Base-by-base conservation (phyloP, 352 stramenopile species). In the Lagenidium sp. region DNA sequence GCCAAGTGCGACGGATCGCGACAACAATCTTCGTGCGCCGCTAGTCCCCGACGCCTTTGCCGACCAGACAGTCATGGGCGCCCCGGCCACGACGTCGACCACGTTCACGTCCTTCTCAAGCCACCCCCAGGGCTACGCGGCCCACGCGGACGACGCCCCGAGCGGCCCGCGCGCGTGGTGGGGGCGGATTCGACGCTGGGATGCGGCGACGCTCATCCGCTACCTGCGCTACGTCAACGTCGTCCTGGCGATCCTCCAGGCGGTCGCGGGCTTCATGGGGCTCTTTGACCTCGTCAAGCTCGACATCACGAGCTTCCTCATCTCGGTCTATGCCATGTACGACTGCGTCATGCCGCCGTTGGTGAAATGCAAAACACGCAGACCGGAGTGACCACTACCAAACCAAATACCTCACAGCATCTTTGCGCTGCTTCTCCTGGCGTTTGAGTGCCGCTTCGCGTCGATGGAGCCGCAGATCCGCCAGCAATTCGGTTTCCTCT, bases 381-480 rank as follows among this genome's bases (percentile, higher is more conserved):
- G n/a, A n/a, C n/a, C n/a, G 35, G 20, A 13, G 20, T 45, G 39
- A 45, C 11, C 39, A 18, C 34, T 16, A 36, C 28, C 42, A 4
- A 41, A 21, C 44, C 13, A 21, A n/a, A 5, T n/a, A 37, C 12
- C 22, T 10, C 25, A 20, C 39, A 93, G 80, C 38, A 79, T 93
- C 38, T 90, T 93, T 53, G 81, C 78, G 44, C 53, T 93, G 47
- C 49, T 93, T 44, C 51, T 90, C 47, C 48, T 93, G 21, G 76
- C 81, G 26, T 93, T 93, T 51, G 81, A 93, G 62, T 93, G 81
- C 57, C 78, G 81, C 53, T 85, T 93, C 50, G 64, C 71, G 60
- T 87, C 82, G 40, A 93, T 93, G 81, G 81, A 93, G 49, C 75
- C 81, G 18, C 75, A 66, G 60, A 90, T 93, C 51, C 75, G 81